phyloP scores from a whole-genome alignment of 163 green algal species.

The Scenedesmus sp. region DNA sequence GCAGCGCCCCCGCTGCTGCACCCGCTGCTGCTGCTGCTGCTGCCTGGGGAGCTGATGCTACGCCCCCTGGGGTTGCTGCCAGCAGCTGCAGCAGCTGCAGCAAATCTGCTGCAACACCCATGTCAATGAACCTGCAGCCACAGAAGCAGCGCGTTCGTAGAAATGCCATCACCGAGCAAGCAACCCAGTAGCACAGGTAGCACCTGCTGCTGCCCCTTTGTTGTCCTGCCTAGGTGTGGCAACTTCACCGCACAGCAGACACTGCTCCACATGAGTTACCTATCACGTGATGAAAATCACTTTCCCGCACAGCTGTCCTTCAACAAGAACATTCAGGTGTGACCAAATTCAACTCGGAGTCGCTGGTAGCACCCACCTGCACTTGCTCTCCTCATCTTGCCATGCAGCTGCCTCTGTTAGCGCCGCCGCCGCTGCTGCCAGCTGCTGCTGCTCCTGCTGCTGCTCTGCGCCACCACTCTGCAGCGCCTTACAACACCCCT shows the following conservation, averaged over 20 bases:
- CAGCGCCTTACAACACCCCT: neutral
- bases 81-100: slow-evolving; percentile 58
- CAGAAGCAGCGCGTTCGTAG: no score
- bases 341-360: no score
- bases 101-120: slow-evolving; percentile 54
- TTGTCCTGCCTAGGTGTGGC: no score
- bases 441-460: slow-evolving; percentile 23
- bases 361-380: slow-evolving; percentile 31
- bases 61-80: neutral
- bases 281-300: neutral
- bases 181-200: neutral
- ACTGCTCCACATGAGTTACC: neutral
- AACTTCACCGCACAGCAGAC: no score
- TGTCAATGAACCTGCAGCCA: slow-evolving; percentile 63
- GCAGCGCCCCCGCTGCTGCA: slow-evolving; percentile 65
- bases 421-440: slow-evolving; percentile 47
- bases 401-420: slow-evolving; percentile 54
- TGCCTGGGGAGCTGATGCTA: neutral
- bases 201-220: no score
- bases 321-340: no score
- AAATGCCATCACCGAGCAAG: neutral
- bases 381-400: slow-evolving; percentile 73
- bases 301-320: no score
- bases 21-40: slow-evolving; percentile 32
- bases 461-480: slow-evolving; percentile 16